Evolutionary conservation across 2,329 filamentous ascomycete species (phyloP).

Genomic region (Colletotrichum zoysiae): DNA sequence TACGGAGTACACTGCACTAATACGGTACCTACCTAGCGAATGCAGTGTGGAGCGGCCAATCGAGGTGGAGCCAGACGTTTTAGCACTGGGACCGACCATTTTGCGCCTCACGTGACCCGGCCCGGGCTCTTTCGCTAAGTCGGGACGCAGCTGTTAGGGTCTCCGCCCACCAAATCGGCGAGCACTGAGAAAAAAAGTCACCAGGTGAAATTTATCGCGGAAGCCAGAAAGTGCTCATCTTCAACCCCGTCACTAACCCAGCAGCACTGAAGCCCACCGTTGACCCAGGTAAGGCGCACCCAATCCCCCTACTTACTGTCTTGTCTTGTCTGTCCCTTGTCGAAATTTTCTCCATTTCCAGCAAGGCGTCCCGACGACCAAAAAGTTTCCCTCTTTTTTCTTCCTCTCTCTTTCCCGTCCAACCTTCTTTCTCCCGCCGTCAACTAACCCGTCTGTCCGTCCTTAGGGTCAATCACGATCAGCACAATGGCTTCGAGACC

Average conservation of each 20-base stretch:
- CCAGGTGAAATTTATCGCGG: slow-evolving; percentile 54
- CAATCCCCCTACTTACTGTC: slow-evolving; percentile 21
- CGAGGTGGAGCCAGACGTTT: background rate
- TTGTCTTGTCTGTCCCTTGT: slow-evolving; percentile 15
- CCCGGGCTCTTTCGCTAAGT: slow-evolving; percentile 46
- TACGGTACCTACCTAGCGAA: too few relatives aligned
- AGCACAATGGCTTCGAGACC: slow-evolving; percentile 92
- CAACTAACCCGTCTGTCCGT: slow-evolving; percentile 37
- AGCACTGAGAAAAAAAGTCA: slow-evolving; percentile 50
- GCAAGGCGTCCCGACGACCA: too few relatives aligned
- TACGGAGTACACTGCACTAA: too few relatives aligned
- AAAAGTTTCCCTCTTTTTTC: background rate
- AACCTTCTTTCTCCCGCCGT: slow-evolving; percentile 29
- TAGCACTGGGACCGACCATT: slow-evolving; percentile 10
- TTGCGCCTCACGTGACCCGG: slow-evolving; percentile 18
- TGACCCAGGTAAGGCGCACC: slow-evolving; percentile 53
- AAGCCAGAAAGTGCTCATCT: slow-evolving; percentile 49
- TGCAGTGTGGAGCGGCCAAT: background rate
- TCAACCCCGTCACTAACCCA: slow-evolving; percentile 47
- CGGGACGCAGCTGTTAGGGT: slow-evolving; percentile 52
- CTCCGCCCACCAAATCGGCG: slow-evolving; percentile 55
- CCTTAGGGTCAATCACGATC: slow-evolving; percentile 43
- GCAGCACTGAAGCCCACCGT: slow-evolving; percentile 51
- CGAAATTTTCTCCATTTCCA: background rate
- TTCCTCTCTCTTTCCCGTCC: slow-evolving; percentile 2